Conservation (phyloP, 2,329 filamentous ascomycete genomes). For the Graphilbum sp. region DNA sequence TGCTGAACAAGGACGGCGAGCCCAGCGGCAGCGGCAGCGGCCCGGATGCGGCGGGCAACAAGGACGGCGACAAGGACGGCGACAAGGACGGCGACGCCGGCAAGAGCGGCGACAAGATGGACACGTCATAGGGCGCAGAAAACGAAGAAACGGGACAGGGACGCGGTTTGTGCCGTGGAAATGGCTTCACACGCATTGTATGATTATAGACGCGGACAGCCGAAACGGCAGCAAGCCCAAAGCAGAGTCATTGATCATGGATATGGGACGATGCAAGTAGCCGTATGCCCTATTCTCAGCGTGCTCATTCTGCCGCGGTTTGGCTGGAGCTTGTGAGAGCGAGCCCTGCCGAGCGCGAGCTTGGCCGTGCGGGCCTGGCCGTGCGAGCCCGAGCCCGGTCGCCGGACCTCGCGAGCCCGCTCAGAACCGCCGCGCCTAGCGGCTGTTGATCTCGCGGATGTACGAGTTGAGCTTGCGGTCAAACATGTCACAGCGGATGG, state of each 20-base stretch:
- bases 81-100: conserved; percentile 35
- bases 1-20: conserved; percentile 48
- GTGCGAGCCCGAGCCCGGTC: too few species aligned
- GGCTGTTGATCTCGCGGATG: conserved; percentile 55
- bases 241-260: too few species aligned
- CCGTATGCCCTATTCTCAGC: too few species aligned
- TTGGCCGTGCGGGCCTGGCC: too few species aligned
- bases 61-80: conserved; percentile 26
- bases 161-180: neutral
- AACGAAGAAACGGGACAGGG: too few species aligned
- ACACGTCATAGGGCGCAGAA: conserved; percentile 50
- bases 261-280: too few species aligned
- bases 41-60: conserved; percentile 28
- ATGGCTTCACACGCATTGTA: conserved; percentile 1
- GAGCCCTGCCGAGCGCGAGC: too few species aligned
- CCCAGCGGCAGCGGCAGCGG: conserved; percentile 41
- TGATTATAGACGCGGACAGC: conserved; percentile 6
- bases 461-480: conserved; percentile 73
- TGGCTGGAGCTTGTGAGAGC: too few species aligned
- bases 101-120: conserved; percentile 58
- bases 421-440: too few species aligned
- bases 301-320: too few species aligned
- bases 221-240: neutral
- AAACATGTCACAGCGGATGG: conserved; percentile 86
- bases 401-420: too few species aligned